Evolutionary conservation across 176 grass and related monocot genomes (phyloP), one percentile per base, ranked within the genome.

Genomic region (Ensete glaucum): DNA sequence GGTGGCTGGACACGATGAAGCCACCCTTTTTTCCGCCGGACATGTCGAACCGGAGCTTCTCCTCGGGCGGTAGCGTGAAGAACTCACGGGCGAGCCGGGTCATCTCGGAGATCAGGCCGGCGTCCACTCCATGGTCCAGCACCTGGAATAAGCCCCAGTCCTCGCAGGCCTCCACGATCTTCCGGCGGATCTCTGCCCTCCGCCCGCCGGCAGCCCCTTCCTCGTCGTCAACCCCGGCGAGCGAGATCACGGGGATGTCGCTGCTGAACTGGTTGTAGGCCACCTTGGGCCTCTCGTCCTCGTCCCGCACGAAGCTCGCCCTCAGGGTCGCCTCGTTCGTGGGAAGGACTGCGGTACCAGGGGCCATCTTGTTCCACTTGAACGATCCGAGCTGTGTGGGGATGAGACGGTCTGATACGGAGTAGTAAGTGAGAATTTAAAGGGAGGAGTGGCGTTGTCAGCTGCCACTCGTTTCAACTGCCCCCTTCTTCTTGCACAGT

Each of bases 71-170:
- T 29, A 92, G 71, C 63, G 85, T 79, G 72, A 96, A 96, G 74
- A 96, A 96, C 11, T 92, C 89, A 11, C 85, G 75, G 0, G 87
- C 83, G 0, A 86, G 76, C 6, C 81, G 10, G 11, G 83, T 50
- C 89, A 96, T 90, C 0, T 79, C 81, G 34, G 85, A 83, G 22
- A 96, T 64, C 7, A 96, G 81, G 7, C 1, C 57, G 8, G 83
- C 57, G 73, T 90, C 93, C 5, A 96, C 89, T 11, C 87, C 85
- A 58, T 97, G 93, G 85, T 96, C 93, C 19, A 96, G 81, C 43
- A 96, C 93, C 85, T 96, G 92, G 80, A 96, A 96, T 48, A 96
- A 54, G 12, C 92, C 92, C 92, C 92, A 96, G 25, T 50, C 92
- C 79, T 96, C 89, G 64, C 89, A 92, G 13, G 92, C 92, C 0